Conservation (phyloP, 495 filamentous ascomycete species). For the Thermochaetoides thermophila region DNA sequence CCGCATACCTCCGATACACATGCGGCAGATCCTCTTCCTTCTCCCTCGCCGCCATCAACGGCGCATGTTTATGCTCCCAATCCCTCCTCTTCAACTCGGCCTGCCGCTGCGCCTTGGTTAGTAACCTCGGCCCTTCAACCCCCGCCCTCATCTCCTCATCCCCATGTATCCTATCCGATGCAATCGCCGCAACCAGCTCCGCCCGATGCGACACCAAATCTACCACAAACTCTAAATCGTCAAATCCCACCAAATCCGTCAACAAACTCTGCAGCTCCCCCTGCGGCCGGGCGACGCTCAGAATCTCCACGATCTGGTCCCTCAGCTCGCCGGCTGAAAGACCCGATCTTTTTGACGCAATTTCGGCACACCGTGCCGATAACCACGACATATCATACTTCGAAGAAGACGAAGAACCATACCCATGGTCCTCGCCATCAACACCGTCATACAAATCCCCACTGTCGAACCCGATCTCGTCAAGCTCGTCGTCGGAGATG, state of each 20-base stretch:
- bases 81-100: conserved; percentile 59
- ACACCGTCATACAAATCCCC: conserved; percentile 27
- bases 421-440: conserved; percentile 3
- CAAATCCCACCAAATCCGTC: conserved; percentile 84
- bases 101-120: conserved; percentile 64
- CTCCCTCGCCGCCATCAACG: conserved; percentile 44
- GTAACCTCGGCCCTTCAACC: conserved; percentile 47
- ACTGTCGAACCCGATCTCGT: conserved; percentile 30
- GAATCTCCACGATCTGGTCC: conserved; percentile 53
- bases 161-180: conserved; percentile 18
- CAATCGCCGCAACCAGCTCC: conserved; percentile 36
- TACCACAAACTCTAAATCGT: conserved; percentile 79
- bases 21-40: conserved; percentile 72
- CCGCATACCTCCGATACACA: conserved; percentile 67
- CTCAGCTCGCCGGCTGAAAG: conserved; percentile 47
- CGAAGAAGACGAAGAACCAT: background rate
- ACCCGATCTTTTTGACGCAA: conserved; percentile 45
- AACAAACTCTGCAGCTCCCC: conserved; percentile 77
- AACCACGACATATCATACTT: conserved; percentile 46
- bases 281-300: conserved; percentile 52
- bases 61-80: conserved; percentile 64
- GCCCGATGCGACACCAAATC: conserved; percentile 61
- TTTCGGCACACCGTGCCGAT: conserved; percentile 41
- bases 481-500: conserved; percentile 56
- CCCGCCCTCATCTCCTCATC: conserved; percentile 29